phyloP scores from a whole-genome alignment of 192 early-diverging fungal genomes.

The Glomus cerebriforme region DNA sequence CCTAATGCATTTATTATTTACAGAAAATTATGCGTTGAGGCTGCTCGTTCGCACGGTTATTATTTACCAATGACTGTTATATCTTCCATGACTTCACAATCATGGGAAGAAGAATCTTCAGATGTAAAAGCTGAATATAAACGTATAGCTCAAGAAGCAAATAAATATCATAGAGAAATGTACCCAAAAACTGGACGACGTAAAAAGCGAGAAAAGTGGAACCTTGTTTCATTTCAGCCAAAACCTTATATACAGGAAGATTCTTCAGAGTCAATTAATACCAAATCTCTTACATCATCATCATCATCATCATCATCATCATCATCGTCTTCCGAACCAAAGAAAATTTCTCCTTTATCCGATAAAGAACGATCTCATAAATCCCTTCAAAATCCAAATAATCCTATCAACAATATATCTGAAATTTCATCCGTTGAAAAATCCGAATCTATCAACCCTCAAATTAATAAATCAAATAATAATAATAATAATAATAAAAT shows the following conservation, averaged over 20 bases:
- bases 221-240: not conserved
- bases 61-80: constrained; percentile 16
- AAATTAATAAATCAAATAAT: no score
- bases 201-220: constrained; percentile 5
- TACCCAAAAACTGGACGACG: not conserved
- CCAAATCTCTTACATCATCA: not conserved
- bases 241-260: not conserved
- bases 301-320: not conserved
- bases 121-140: not conserved
- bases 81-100: constrained; percentile 6
- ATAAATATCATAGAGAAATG: not conserved
- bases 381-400: not conserved
- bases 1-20: constrained; percentile 19
- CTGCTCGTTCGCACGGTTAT: not conserved
- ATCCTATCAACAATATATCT: not conserved
- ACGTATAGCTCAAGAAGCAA: not conserved
- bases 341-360: not conserved
- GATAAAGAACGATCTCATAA: no score
- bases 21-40: not conserved
- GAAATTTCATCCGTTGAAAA: not conserved
- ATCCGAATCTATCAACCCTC: not conserved
- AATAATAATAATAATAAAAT: no score
- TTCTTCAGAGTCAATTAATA: not conserved
- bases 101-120: not conserved
- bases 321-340: not conserved